Percentiles rank a stretch among this genome's conserved stretches.
phyloP scores from a whole-genome alignment of 352 stramenopile genomes.

The Phytophthora hibernalis region DNA sequence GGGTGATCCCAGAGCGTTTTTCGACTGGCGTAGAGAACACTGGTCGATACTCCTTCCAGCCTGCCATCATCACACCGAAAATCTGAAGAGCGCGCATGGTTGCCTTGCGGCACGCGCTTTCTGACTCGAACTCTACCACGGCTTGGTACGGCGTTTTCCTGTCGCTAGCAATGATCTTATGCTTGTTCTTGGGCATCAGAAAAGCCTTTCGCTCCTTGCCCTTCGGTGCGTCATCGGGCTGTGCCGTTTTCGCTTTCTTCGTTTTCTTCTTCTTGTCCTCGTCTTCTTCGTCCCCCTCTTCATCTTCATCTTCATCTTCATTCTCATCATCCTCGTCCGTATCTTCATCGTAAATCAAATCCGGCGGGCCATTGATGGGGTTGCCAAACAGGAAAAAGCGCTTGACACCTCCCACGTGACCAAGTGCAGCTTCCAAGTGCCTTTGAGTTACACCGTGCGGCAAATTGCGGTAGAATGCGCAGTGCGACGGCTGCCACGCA shows the following conservation, averaged over 20 bases:
- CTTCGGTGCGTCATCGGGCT: slow-evolving; percentile 14
- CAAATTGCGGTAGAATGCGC: slow-evolving; percentile 86
- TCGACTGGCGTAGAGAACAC: slow-evolving; percentile 72
- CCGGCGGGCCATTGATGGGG: slow-evolving; percentile 62
- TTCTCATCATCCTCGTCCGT: slow-evolving; percentile 42
- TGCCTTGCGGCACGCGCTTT: slow-evolving; percentile 54
- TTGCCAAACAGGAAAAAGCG: slow-evolving; percentile 76
- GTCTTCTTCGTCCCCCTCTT: slow-evolving; percentile 40
- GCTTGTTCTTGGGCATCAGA: slow-evolving; percentile 47
- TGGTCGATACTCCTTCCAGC: slow-evolving; percentile 83
- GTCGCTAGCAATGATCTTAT: slow-evolving; percentile 81
- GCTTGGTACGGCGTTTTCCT: slow-evolving; percentile 72
- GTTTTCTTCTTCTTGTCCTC: slow-evolving; percentile 38
- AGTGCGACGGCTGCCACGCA: slow-evolving; percentile 59
- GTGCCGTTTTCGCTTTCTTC: slow-evolving; percentile 53
- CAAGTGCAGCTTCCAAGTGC: slow-evolving; percentile 69
- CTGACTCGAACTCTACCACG: slow-evolving; percentile 78
- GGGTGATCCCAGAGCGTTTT: slow-evolving; percentile 59
- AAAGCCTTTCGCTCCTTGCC: not conserved
- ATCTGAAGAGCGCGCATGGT: slow-evolving; percentile 85
- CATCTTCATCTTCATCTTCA: slow-evolving; percentile 15
- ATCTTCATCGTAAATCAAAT: slow-evolving; percentile 39
- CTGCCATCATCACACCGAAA: slow-evolving; percentile 89
- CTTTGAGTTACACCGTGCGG: slow-evolving; percentile 69
- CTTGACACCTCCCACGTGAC: slow-evolving; percentile 72